Base-by-base conservation (phyloP, 225 moss, liverwort and hornwort species). In the Thuidium tamariscinum region DNA sequence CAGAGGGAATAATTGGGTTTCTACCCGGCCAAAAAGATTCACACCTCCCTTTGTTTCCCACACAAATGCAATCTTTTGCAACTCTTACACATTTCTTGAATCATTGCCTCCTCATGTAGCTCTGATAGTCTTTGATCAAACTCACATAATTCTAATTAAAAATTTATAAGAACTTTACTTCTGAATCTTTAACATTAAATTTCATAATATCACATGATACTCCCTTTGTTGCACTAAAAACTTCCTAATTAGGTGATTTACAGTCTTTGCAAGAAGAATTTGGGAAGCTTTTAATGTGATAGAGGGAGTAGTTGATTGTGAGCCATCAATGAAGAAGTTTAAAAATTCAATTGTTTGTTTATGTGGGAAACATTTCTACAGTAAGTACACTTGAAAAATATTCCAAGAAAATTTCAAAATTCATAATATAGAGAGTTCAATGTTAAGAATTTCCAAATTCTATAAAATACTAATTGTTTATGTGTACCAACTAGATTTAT, bases 341-440 rank as follows among this genome's bases (percentile, higher is more conserved):
- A 1, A 37, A 0, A 3, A 12, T 67, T 36, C 7, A 12, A 37
- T 37, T 67, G 3, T 12, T 37, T 7, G 5, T 22, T 5, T 2
- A 11, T 37, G 6, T 37, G 0, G 3, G 3, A n/a, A 66, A 37
- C 3, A 3, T 37, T 22, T 1, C 6, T 3, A 46, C 46, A 46
- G 11, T 11, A 66, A 20, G 6, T 6, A 67, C 11, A 11, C 10
- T 22, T 10, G 4, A 4, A 1, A 65, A 36, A 36, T 65, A 11
- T 65, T 65, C 20, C 10, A n/a, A 20, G 3, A 18, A 2, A 19
- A 0, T 34, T 65, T 65, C 5, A 65, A 20, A 19, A 19, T 65
- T 19, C 11, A 19, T 1, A 0, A 0, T 10, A 2, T 10, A 36
- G 36, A 21, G 6, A 67, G 3, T 37, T 37, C 3, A 67, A 67